Evolutionary conservation across 495 filamentous ascomycete species (phyloP), one percentile per base, ranked within the genome.

Genomic region (Cetradonia linearis): DNA sequence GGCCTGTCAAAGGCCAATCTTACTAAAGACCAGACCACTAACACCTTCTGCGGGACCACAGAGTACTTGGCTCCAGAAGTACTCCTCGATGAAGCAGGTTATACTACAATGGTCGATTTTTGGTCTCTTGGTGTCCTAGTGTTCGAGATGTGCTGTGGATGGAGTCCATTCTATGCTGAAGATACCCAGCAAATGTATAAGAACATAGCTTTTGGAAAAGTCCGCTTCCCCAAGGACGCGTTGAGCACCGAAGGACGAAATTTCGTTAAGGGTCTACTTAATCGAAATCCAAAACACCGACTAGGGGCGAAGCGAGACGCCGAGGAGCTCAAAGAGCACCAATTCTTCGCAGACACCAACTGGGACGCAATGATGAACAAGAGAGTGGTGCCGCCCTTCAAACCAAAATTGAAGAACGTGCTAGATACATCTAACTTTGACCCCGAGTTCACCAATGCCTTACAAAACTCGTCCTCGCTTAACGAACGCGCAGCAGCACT

Each of bases 141-240:
- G 11, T 98, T 98, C 70, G 93, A 98, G 72, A 98, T 98, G 93
- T 96, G 92, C 72, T 98, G 93, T 68, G 93, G 93, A 3, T 98
- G 93, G 93, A 95, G 89, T 66, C 93, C 93, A 0, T 98, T 98
- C 74, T 98, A 97, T 68, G 94, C 93, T 59, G 93, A 98, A 63
- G 94, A 98, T 66, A 97, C 92, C 2, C 93, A 98, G 72, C 93
- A 98, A 70, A 98, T 98, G 93, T 98, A 98, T 74, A 98, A 97
- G 77, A 98, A 98, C 75, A 98, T 98, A 61, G 94, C 92, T 0
- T 97, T 97, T 69, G 93, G 93, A 66, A 98, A 98, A 68, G 93
- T 98, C 37, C 81, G 92, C 61, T 98, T 98, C 74, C 93, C 93
- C 18, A 83, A 90, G 59, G 93, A 98, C 69, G 94, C 93, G 0